These are phyloP conservation scores for Scenedesmus sp. DNA, from an alignment of 163 green algal species.

Conservation along the genomic window DNA sequence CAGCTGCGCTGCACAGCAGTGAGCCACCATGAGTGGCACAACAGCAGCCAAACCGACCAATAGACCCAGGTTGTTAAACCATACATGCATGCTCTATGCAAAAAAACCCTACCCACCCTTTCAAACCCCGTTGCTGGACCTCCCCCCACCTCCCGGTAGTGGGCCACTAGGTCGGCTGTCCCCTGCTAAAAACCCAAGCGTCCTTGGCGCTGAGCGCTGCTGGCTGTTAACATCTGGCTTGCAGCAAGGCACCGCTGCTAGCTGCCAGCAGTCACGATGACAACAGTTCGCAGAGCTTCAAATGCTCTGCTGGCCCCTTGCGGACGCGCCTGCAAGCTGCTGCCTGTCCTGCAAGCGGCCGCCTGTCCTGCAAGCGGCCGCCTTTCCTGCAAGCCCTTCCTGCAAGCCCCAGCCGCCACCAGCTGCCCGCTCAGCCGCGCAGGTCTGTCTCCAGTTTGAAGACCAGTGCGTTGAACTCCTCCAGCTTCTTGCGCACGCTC, in stretches of 20 bases:
- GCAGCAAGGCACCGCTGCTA: background rate
- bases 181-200: too few species aligned
- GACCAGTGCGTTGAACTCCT: conserved; percentile 67
- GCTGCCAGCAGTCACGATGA: background rate
- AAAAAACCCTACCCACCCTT: background rate
- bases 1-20: background rate
- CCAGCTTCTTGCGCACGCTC: conserved; percentile 70
- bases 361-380: background rate
- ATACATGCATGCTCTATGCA: background rate
- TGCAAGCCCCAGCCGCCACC: background rate
- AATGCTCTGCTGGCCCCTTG: too few species aligned
- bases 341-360: background rate
- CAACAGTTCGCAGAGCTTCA: too few species aligned
- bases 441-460: conserved; percentile 67
- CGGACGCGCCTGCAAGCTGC: background rate
- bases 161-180: too few species aligned
- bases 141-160: background rate
- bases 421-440: conserved; percentile 21
- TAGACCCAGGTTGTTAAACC: background rate
- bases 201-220: too few species aligned
- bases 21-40: background rate
- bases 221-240: too few species aligned
- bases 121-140: too few species aligned
- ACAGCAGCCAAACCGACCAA: background rate
- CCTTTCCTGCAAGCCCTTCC: background rate